Base-by-base conservation (phyloP, 2,329 filamentous ascomycete genomes). In the Coniella lustricola region DNA sequence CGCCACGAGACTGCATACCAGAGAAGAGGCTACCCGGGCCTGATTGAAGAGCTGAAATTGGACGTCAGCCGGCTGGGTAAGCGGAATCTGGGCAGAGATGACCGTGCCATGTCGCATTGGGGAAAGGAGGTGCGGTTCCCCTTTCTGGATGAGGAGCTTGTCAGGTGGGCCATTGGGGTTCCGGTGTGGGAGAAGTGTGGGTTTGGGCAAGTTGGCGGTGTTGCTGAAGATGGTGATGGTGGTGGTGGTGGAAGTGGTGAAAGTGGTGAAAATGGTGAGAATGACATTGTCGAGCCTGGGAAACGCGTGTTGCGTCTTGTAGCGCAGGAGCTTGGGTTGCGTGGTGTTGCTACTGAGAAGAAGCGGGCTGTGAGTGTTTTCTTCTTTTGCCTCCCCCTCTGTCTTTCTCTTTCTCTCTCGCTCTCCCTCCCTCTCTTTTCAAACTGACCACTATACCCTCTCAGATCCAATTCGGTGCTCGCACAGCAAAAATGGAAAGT, bases 21-120 rank as follows among this genome's bases (percentile, higher is more conserved):
- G 7, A 78, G 84, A 7, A 68, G 70, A 16, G 85, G 88, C 1
- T 89, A 88, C 56, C 52, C 67, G 0, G 87, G 84, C 0, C 76
- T 98, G 2, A 69, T 90, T 4, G 79, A 87, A 1, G 91, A 98
- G 66, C 77, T 98, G 4, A 80, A 86, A 51, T 74, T 97, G 3
- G 93, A 98, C 53, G 84, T 97, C 33, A 74, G 79, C 41, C 81
- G 94, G 20, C 79, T 98, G 1, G 90, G 91, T 1, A 89, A 93
- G 66, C 81, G 93, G n/a, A 98, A 98, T 56, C 76, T 98, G 7
- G 94, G 93, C 3, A 82, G 93, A 9, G 93, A 98, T 60, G 94
- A 98, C 66, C 80, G 93, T 20, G 85, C 90, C 16, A 88, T 96
- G 65, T 84, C 88, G 2, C 79, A 95, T 60, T 97, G 90, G 86